Conservation (phyloP, 2,329 filamentous ascomycete genomes). For the Scedosporium dehoogii region DNA sequence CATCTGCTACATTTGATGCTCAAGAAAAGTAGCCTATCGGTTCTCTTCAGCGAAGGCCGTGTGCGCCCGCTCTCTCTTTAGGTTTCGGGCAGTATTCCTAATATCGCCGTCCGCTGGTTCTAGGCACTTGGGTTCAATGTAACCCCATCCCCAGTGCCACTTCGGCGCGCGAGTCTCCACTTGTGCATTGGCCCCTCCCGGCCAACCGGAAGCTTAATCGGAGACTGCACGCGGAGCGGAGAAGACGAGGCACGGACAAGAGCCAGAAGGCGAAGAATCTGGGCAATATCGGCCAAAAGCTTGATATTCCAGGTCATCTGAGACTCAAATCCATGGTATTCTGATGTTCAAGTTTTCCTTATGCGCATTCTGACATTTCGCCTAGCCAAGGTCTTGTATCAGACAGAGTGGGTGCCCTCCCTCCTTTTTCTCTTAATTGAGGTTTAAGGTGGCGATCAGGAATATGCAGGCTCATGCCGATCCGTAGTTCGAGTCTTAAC, state of each 20-base stretch:
- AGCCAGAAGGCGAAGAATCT: background rate
- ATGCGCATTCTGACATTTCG: too few relatives aligned
- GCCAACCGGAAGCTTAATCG: background rate
- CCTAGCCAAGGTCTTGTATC: background rate
- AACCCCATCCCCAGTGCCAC: background rate
- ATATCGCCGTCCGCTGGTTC: too few relatives aligned
- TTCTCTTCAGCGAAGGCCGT: too few relatives aligned
- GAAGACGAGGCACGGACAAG: background rate
- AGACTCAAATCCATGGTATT: background rate
- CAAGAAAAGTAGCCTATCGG: too few relatives aligned
- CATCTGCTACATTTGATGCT: too few relatives aligned
- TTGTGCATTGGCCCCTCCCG: too few relatives aligned
- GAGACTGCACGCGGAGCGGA: background rate
- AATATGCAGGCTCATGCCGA: background rate
- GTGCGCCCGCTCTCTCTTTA: too few relatives aligned
- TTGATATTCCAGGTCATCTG: conserved; percentile 1
- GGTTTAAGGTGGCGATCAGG: background rate
- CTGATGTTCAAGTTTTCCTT: background rate
- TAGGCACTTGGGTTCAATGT: too few relatives aligned
- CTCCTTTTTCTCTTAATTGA: background rate
- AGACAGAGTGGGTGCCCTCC: background rate
- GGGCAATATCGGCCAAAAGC: background rate
- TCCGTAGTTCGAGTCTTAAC: background rate
- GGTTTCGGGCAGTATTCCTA: too few relatives aligned
- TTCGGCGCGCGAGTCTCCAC: background rate